A percentile compares a stretch with the other conserved stretches of the same genome.
Conservation (phyloP, 2,329 filamentous ascomycete genomes). For the Hypocreales sp. region DNA sequence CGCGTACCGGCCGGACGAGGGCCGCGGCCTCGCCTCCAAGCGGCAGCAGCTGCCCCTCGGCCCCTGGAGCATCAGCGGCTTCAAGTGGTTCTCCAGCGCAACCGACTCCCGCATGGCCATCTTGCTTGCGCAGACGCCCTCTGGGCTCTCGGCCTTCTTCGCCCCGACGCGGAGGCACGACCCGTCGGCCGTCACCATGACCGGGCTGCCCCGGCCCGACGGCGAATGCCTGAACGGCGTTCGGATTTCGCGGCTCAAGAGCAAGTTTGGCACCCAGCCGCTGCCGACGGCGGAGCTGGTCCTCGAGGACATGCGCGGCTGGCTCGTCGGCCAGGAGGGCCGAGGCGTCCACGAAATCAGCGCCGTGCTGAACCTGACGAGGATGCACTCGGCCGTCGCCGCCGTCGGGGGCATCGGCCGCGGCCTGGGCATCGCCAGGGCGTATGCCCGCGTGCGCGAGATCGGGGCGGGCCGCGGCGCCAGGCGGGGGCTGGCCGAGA, state of each 20-base stretch:
- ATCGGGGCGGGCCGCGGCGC: slow-evolving; percentile 27
- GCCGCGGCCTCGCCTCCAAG: slow-evolving; percentile 5
- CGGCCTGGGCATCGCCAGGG: slow-evolving; percentile 39
- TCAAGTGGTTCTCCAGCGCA: slow-evolving; percentile 39
- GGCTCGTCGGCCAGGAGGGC: slow-evolving; percentile 51
- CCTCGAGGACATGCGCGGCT: slow-evolving; percentile 43
- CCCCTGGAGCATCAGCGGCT: slow-evolving; percentile 45
- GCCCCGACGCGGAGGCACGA: slow-evolving; percentile 41
- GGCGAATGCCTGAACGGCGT: slow-evolving; percentile 47
- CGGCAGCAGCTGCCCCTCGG: slow-evolving; percentile 24
- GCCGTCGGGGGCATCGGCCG: slow-evolving; percentile 38
- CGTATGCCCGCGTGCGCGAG: slow-evolving; percentile 40
- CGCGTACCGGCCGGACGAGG: slow-evolving; percentile 7
- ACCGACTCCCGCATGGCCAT: slow-evolving; percentile 33
- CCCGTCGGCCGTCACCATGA: slow-evolving; percentile 13
- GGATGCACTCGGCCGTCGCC: slow-evolving; percentile 39
- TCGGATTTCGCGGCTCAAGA: slow-evolving; percentile 52
- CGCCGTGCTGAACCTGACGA: slow-evolving; percentile 51
- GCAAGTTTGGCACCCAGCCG: slow-evolving; percentile 54
- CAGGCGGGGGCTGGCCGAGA: slow-evolving; percentile 31
- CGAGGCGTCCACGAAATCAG: slow-evolving; percentile 53
- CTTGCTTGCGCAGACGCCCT: slow-evolving; percentile 40
- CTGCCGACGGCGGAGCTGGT: slow-evolving; percentile 61
- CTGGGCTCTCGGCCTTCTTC: slow-evolving; percentile 44
- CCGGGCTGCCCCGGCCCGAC: slow-evolving; percentile 8